phyloP scores from a whole-genome alignment of 345 rosid genomes.

The Gossypium thurberi region DNA sequence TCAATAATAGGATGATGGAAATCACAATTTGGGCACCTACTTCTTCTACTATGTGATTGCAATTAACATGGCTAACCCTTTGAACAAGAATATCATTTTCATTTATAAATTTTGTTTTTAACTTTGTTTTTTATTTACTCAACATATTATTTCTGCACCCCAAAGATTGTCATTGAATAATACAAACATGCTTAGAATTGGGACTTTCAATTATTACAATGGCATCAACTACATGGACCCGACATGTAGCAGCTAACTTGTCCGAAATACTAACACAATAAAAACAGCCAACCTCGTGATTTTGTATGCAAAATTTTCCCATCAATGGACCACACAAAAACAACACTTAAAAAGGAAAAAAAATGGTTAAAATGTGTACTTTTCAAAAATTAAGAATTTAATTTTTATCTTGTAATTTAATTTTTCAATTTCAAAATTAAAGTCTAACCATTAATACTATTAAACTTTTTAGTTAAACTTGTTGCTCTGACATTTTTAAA shows the following conservation, averaged over 20 bases:
- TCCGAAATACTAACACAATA: neutral
- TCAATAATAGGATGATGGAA: too few species aligned
- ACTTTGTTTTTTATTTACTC: neutral
- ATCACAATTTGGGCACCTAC: too few species aligned
- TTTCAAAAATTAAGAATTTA: too few species aligned
- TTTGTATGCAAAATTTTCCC: slow-evolving; percentile 2
- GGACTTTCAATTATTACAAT: neutral
- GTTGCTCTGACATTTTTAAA: too few species aligned
- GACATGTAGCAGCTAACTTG: slow-evolving; percentile 4
- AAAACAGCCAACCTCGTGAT: slow-evolving; percentile 8
- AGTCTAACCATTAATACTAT: too few species aligned
- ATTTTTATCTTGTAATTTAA: too few species aligned
- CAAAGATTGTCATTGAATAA: too few species aligned
- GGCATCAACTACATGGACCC: neutral
- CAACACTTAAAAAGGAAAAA: slow-evolving; percentile 1
- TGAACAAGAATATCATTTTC: neutral
- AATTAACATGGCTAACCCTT: neutral
- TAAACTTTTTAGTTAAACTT: too few species aligned
- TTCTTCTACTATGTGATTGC: too few species aligned
- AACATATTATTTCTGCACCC: too few species aligned
- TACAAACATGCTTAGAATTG: neutral
- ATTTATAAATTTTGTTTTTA: neutral
- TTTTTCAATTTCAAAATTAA: too few species aligned
- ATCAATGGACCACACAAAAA: slow-evolving; percentile 11
- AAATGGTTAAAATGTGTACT: too few species aligned